phyloP scores from a whole-genome alignment of 306 rosid genomes.

The Pueraria montana region DNA sequence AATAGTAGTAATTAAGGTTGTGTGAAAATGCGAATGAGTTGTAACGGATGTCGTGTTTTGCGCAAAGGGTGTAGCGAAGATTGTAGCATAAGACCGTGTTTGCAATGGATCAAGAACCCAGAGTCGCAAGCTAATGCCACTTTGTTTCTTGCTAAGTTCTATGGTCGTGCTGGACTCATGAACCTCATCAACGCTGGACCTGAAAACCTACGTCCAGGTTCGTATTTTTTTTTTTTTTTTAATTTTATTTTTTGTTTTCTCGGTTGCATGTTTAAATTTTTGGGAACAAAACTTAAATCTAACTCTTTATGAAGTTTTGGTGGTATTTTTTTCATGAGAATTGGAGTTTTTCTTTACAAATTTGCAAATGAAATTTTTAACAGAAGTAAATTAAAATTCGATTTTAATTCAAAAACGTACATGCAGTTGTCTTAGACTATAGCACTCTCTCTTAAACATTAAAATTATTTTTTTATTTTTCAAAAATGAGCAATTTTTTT shows the following conservation, averaged over 20 bases:
- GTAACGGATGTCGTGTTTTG: conserved; percentile 90
- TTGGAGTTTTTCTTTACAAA: background rate
- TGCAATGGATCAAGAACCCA: conserved; percentile 86
- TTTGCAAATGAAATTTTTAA: background rate
- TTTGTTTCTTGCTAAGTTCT: conserved; percentile 92
- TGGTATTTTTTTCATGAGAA: background rate
- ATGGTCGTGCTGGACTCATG: conserved; percentile 98
- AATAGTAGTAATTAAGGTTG: no score
- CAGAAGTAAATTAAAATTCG: no score
- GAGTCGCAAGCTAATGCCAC: conserved; percentile 96
- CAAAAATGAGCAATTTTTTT: no score
- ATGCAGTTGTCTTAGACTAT: background rate
- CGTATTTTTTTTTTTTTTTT: background rate
- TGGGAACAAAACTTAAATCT: background rate
- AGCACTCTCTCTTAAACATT: no score
- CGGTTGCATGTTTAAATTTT: background rate
- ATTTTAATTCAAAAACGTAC: background rate
- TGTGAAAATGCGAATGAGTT: conserved; percentile 89
- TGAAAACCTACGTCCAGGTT: conserved; percentile 87
- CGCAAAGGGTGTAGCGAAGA: conserved; percentile 93
- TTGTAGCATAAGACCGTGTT: conserved; percentile 90
- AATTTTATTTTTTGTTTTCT: background rate
- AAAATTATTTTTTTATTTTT: no score
- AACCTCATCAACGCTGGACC: conserved; percentile 93
- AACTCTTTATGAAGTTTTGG: no score